Evolutionary conservation across 148 eudicot species (phyloP), one percentile per base, ranked within the genome.

Genomic region (Silene conica): DNA sequence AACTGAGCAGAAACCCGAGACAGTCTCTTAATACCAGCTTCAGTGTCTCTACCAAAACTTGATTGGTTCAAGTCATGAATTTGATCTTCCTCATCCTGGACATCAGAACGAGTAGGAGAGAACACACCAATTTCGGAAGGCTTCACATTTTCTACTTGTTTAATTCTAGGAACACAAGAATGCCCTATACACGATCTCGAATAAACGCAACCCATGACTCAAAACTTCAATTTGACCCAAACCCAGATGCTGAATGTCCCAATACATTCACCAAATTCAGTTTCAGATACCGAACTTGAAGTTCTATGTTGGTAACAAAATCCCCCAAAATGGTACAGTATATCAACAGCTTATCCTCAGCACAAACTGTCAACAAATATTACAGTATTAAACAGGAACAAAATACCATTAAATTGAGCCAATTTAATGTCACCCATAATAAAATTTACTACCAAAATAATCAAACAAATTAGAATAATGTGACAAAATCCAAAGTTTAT

Each of bases 191-290:
- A 96, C 26, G 87, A 73, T 80, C 82, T 92, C 28, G 99, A 96
- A 85, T 92, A 90, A 77, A 89, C 94, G 84, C 99, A 96, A 77
- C 99, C 97, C 99, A 96, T 96, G 77, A 90, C 84, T 74, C 76
- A 75, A 67, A 79, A 78, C 69, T 80, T 67, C 56, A 68, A 75
- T 50, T 28, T 56, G 60, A 74, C 16, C 57, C 65, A 74, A 80
- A 55, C 81, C 81, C 87, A 80, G 71, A 64, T 41, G 56, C 76
- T 54, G 81, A 80, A 80, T 67, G 74, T 63, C 67, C 80, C 77
- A 75, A 74, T 70, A 76, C 76, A 76, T 72, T 88, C 88, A 82
- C 83, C 82, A 71, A 55, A 62, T 70, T 63, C 79, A 76, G 73
- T 60, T 76, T 48, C 73, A 60, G 59, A 72, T 14, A 43, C 74